Evolutionary conservation across 495 filamentous ascomycete genomes (phyloP), one percentile per base, ranked within the genome.

Genomic region (Bacidia gigantensis): DNA sequence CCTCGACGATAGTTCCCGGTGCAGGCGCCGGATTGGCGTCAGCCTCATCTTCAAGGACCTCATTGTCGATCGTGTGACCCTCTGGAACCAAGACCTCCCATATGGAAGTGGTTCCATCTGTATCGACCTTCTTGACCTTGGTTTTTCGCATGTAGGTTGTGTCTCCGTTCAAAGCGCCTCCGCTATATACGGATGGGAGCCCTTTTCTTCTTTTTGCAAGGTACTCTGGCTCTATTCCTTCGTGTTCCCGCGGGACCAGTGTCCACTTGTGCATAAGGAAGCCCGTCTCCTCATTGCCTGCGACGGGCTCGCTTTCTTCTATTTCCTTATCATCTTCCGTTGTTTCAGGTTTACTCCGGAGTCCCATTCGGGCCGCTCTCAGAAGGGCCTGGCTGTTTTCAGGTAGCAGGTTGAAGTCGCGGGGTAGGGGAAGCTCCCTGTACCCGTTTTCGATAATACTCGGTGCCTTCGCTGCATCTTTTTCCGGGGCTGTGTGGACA

Each of bases 181-280:
- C 66, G 2, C 70, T 71, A 57, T 80, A 78, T 9, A 76, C 59
- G 20, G 72, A 75, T 10, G 72, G 71, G 18, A 86, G 65, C n/a
- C 85, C 86, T 59, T 86, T 87, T 56, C 88, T 78, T 46, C 89
- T 73, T 66, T 95, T 94, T 0, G 89, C 92, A 20, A 98, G 69
- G 58, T 87, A 92, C 41, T 94, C 87, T 2, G 81, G 67, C 41
- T 86, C 81, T 0, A 83, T 72, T 7, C 76, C 76, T 61, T 96
- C 90, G 26, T 82, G 63, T 63, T 86, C 83, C 39, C 84, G 80
- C 0, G 90, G 79, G 25, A 93, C 70, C 47, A 80, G 77, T 50
- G 82, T 79, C 88, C 89, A 98, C 56, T 82, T 78, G 60, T 60
- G 45, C 65, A 62, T 23, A 51, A 56, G 41, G 58, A 61, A 51